Evolutionary conservation across 1,284 basidiomycete genomes (phyloP).

Genomic region (Singerocomus rubriflavus): DNA sequence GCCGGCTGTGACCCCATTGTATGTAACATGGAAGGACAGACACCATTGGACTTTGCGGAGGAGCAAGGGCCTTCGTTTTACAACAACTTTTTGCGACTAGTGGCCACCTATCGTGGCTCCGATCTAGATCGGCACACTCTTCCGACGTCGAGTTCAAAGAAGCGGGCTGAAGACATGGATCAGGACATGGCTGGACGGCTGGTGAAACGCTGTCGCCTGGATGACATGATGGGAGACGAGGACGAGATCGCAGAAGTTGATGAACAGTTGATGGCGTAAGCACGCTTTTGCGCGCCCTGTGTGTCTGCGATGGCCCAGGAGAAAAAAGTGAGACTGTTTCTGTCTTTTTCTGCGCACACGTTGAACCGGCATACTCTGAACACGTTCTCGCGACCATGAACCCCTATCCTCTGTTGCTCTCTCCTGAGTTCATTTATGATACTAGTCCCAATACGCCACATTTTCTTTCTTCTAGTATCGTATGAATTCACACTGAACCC

Average conservation of each 20-base stretch:
- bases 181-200: not conserved
- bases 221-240: slow-evolving; percentile 5
- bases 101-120: not conserved
- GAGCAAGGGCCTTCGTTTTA: not conserved
- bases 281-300: not conserved
- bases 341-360: not conserved
- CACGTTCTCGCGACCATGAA: too few relatives aligned
- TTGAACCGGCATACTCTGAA: too few relatives aligned
- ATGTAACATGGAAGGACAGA: not conserved
- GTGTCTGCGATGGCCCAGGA: not conserved
- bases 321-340: not conserved
- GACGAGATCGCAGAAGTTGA: slow-evolving; percentile 2
- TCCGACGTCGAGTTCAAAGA: not conserved
- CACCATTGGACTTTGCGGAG: slow-evolving; percentile 4
- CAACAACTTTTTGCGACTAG: not conserved
- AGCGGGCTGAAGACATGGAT: not conserved
- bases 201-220: slow-evolving; percentile 1
- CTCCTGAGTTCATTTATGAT: too few relatives aligned
- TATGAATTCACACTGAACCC: too few relatives aligned
- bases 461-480: too few relatives aligned
- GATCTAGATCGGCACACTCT: not conserved
- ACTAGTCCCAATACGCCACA: too few relatives aligned
- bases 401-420: too few relatives aligned
- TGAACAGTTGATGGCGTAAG: not conserved
- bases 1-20: slow-evolving; percentile 1